phyloP scores from a whole-genome alignment of 345 rosid genomes.

The Aquilaria malaccensis region DNA sequence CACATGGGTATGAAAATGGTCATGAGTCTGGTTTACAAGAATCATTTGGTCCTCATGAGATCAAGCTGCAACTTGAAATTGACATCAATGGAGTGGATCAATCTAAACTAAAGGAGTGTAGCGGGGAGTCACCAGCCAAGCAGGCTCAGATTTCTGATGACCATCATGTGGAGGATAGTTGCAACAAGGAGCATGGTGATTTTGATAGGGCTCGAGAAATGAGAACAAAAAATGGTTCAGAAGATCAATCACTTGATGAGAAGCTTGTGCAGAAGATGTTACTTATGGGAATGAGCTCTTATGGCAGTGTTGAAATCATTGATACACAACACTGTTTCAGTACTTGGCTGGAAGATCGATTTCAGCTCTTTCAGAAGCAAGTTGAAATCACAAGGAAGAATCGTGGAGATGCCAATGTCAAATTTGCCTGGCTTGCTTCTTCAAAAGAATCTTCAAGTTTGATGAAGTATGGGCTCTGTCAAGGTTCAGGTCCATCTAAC shows the following conservation, averaged over 20 bases:
- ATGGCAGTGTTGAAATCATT: slow-evolving; percentile 36
- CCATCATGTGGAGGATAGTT: slow-evolving; percentile 37
- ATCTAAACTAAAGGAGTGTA: slow-evolving; percentile 47
- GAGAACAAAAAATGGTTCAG: slow-evolving; percentile 26
- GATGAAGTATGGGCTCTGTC: slow-evolving; percentile 62
- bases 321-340: slow-evolving; percentile 41
- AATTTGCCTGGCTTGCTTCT: slow-evolving; percentile 86
- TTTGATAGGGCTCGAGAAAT: slow-evolving; percentile 25
- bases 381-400: slow-evolving; percentile 48
- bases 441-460: slow-evolving; percentile 39
- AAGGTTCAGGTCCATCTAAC: slow-evolving; percentile 39
- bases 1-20: slow-evolving; percentile 25
- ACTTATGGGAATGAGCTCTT: slow-evolving; percentile 36
- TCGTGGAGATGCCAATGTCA: slow-evolving; percentile 82
- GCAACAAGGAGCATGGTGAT: slow-evolving; percentile 15
- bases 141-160: slow-evolving; percentile 23
- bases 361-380: slow-evolving; percentile 74
- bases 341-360: slow-evolving; percentile 34
- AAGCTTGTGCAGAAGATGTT: slow-evolving; percentile 45
- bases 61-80: slow-evolving; percentile 81
- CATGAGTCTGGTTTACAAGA: slow-evolving; percentile 16
- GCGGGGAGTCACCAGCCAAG: slow-evolving; percentile 65
- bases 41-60: slow-evolving; percentile 39
- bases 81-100: slow-evolving; percentile 52
- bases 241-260: slow-evolving; percentile 28